These are phyloP conservation scores for Emergomyces pasteurianus DNA, from an alignment of 2,329 filamentous ascomycete genomes.

Conservation along the genomic window DNA sequence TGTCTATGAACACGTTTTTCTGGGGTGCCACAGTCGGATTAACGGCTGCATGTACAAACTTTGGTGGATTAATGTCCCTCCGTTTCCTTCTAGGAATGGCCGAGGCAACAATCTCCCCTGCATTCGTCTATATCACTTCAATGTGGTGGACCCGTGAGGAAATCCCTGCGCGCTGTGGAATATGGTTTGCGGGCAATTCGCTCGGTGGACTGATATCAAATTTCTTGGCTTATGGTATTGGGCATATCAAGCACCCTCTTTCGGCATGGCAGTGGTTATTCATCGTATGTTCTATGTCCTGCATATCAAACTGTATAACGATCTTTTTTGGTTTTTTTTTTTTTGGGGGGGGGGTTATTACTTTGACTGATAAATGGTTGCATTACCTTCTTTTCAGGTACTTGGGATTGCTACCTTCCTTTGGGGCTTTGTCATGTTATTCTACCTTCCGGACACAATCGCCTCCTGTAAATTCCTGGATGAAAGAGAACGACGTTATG, in stretches of 20 bases:
- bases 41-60: constrained; percentile 38
- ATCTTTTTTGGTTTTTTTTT: neutral
- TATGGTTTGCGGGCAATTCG: constrained; percentile 38
- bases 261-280: constrained; percentile 49
- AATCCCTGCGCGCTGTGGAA: constrained; percentile 42
- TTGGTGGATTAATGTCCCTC: constrained; percentile 38
- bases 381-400: neutral
- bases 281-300: constrained; percentile 25
- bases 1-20: constrained; percentile 33
- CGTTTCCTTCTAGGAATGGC: constrained; percentile 45
- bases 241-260: constrained; percentile 15
- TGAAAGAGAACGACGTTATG: constrained; percentile 39
- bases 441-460: constrained; percentile 42
- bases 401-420: constrained; percentile 41
- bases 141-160: constrained; percentile 48
- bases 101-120: constrained; percentile 44
- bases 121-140: constrained; percentile 45
- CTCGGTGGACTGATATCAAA: neutral
- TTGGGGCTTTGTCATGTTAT: constrained; percentile 39
- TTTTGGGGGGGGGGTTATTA: no score
- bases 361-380: neutral
- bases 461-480: constrained; percentile 47
- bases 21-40: constrained; percentile 41
- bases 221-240: constrained; percentile 1
- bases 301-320: neutral